These are phyloP conservation scores for Cochlearia excelsa DNA, from an alignment of 345 rosid genomes.

Conservation along the genomic window DNA sequence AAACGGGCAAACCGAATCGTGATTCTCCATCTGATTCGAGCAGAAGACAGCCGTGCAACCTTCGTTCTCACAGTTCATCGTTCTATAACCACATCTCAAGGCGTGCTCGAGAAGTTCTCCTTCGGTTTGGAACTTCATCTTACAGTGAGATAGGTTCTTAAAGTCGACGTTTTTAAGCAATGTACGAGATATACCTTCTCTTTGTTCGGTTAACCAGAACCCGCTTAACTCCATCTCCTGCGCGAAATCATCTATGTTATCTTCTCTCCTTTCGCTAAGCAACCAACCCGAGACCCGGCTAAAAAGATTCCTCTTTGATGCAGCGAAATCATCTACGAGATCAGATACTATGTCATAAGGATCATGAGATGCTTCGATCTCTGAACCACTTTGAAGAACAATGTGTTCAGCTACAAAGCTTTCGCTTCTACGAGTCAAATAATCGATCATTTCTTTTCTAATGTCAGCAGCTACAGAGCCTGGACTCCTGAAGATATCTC, in stretches of 20 bases:
- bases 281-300: constrained; percentile 86
- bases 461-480: constrained; percentile 74
- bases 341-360: constrained; percentile 67
- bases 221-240: constrained; percentile 84
- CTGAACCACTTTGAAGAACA: constrained; percentile 48
- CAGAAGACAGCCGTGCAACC: constrained; percentile 59
- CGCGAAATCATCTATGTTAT: constrained; percentile 73
- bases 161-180: constrained; percentile 77
- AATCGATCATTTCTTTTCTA: constrained; percentile 69
- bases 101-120: constrained; percentile 56
- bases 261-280: constrained; percentile 82
- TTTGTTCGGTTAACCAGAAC: constrained; percentile 65
- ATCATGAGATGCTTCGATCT: constrained; percentile 54
- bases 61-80: constrained; percentile 60
- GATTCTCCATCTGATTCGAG: constrained; percentile 58
- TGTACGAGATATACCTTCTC: constrained; percentile 55
- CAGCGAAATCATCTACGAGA: constrained; percentile 69
- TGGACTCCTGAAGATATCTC: constrained; percentile 68
- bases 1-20: constrained; percentile 69
- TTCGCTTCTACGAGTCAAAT: constrained; percentile 67
- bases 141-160: constrained; percentile 60
- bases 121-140: constrained; percentile 50
- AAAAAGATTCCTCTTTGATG: constrained; percentile 62
- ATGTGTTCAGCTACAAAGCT: constrained; percentile 69
- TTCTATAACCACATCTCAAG: constrained; percentile 51